Evolutionary conservation across 371 early-diverging fungal species (phyloP).

Genomic region (Syncephalis fuscata): DNA sequence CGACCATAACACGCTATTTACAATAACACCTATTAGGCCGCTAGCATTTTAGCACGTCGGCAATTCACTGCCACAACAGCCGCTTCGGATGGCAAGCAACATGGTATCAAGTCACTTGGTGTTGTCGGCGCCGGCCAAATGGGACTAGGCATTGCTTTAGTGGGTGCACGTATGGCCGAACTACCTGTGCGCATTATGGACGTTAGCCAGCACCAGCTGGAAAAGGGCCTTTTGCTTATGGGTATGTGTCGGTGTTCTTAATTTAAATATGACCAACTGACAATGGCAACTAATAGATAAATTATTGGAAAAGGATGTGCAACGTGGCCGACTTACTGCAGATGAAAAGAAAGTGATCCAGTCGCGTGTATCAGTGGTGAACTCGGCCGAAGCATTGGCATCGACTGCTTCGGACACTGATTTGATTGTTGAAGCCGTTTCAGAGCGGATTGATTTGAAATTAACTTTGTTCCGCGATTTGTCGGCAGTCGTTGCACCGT

Average conservation of each 20-base stretch:
- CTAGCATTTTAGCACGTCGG: conserved; percentile 1
- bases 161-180: conserved; percentile 74
- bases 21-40: too few relatives aligned
- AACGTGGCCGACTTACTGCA: conserved; percentile 69
- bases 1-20: too few relatives aligned
- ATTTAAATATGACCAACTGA: background rate
- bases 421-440: conserved; percentile 91
- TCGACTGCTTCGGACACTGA: conserved; percentile 26
- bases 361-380: conserved; percentile 44
- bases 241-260: conserved; percentile 23
- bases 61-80: background rate
- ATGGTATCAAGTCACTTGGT: conserved; percentile 33
- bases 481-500: conserved; percentile 37
- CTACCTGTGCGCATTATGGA: conserved; percentile 71
- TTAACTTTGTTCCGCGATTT: conserved; percentile 64
- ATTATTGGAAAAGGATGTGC: conserved; percentile 75
- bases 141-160: conserved; percentile 91
- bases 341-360: conserved; percentile 51
- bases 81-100: background rate
- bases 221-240: conserved; percentile 65
- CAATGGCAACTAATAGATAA: conserved; percentile 22
- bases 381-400: conserved; percentile 29
- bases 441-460: conserved; percentile 82
- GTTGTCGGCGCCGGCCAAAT: conserved; percentile 77
- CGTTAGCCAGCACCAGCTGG: conserved; percentile 59